Conservation (phyloP, 371 early-diverging fungal genomes). For the Amoeboaphelidium protococcarum region DNA sequence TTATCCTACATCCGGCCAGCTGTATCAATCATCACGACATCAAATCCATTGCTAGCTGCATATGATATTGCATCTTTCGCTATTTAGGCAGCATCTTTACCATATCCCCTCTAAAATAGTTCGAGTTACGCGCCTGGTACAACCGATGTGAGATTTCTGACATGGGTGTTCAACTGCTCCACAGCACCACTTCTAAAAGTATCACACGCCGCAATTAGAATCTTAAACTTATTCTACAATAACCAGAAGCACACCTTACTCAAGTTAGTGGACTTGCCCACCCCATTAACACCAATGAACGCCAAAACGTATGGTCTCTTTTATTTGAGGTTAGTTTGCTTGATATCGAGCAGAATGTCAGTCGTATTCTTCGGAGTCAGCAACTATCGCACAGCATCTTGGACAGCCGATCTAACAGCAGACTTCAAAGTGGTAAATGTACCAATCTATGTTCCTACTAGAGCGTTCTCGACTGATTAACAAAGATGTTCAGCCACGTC, state of each 20-base stretch:
- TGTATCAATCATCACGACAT: constrained; percentile 96
- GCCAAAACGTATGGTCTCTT: constrained; percentile 68
- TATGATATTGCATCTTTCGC: constrained; percentile 64
- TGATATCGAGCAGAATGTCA: constrained; percentile 82
- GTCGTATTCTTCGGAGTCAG: constrained; percentile 75
- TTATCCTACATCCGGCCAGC: constrained; percentile 99
- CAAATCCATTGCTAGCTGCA: constrained; percentile 36
- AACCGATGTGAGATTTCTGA: constrained; percentile 51
- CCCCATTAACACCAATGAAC: constrained; percentile 98
- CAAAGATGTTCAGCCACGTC: constrained; percentile 65
- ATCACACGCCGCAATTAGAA: constrained; percentile 98
- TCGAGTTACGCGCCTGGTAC: constrained; percentile 51
- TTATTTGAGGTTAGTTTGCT: constrained; percentile 27
- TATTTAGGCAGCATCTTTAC: constrained; percentile 91
- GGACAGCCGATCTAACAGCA: constrained; percentile 49
- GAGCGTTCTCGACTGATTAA: constrained; percentile 37
- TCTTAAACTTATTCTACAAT: constrained; percentile 64
- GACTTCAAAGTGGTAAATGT: constrained; percentile 13
- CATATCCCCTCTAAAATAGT: constrained; percentile 93
- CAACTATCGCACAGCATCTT: constrained; percentile 48
- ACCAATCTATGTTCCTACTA: constrained; percentile 50
- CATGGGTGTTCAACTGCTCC: constrained; percentile 90
- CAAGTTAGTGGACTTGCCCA: constrained; percentile 91
- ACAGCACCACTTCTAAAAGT: constrained; percentile 98
- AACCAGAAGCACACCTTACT: constrained; percentile 96